Evolutionary conservation across 2,329 filamentous ascomycete genomes (phyloP), one percentile per base, ranked within the genome.

Genomic region (Pseudocercospora pini-densiflorae): DNA sequence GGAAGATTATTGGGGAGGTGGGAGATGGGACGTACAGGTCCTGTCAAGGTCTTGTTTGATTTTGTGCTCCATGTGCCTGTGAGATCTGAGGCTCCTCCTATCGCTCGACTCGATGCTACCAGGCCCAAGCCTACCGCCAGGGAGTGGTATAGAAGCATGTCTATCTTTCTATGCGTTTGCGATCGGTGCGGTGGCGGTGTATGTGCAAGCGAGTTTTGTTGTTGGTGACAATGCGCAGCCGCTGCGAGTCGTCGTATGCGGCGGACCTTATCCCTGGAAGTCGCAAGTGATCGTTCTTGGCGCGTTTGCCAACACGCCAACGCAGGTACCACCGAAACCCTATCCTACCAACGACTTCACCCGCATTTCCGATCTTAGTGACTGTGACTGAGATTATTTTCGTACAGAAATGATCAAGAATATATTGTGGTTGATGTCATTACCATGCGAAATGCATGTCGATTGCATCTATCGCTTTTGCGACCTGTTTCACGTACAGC

Each of bases 51-150:
- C 68, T 87, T 86, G 75, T 86, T 87, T 27, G 88, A 89, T 78
- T 92, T 92, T 54, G 88, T 90, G 16, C 87, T 86, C 90, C 90
- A 92, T 65, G 90, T 92, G 65, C 90, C 90, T n/a, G 88, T 84
- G 33, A 92, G 79, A 68, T 85, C 81, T 43, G 59, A 58, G 21
- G 75, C 74, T 51, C 67, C 72, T 49, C 70, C 63, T 33, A 64
- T 55, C 27, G 63, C 65, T 54, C 72, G 68, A 6, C 72, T 68
- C 36, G 66, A 49, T 40, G 72, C 64, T 49, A 72, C 59, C 29
- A 68, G 60, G 59, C 69, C 60, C 64, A 75, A 63, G 63, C 68
- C 62, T 21, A 74, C 66, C 55, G 75, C 73, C 55, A 77, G 72
- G 55, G 72, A 70, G 70, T 70, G 62, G 68, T 76, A 72, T 58